Evolutionary conservation across 371 early-diverging fungal genomes (phyloP), one percentile per base, ranked within the genome.

Genomic region (Mucor piriformis): DNA sequence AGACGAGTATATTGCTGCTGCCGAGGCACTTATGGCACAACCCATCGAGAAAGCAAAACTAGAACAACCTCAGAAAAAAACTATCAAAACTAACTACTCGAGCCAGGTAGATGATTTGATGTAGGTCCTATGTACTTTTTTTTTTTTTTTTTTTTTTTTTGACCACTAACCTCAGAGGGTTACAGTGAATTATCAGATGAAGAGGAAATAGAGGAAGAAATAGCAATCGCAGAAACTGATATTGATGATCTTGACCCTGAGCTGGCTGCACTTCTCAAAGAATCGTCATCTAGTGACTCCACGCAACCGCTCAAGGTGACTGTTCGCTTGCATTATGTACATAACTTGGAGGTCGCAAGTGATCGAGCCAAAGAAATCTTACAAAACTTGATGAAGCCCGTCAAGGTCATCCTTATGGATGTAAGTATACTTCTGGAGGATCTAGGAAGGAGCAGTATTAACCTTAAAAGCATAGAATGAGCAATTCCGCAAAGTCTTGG

Each of bases 181-280:
- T 21, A 11, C 16, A 55, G 55, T 20, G 23, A 57, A 18, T 32
- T 57, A n/a, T 50, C 58, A n/a, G 38, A 58, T 6, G 64, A 40
- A 23, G 20, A 54, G 3, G 51, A 57, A 12, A 32, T 24, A 4
- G 56, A 56, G 11, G 43, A 54, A 16, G 43, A 54, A 5, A 38
- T 21, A 15, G 33, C 13, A 15, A 15, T 50, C 10, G 27, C 44
- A 43, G 47, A 32, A 15, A n/a, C 27, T 0, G 56, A 50, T 5
- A 49, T 78, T 27, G 70, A 71, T 8, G 76, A 71, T 29, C 52
- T 78, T 3, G 79, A 78, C 54, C 79, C 79, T 37, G 79, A 75
- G 18, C 38, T 78, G 20, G 67, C 64, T 32, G 48, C 50, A 32
- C 51, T 33, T 51, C 35, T 51, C 0, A 51, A 23, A 34, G 32